These are phyloP conservation scores for Cucumis hystrix DNA, from an alignment of 306 rosid genomes.

Conservation along the genomic window DNA sequence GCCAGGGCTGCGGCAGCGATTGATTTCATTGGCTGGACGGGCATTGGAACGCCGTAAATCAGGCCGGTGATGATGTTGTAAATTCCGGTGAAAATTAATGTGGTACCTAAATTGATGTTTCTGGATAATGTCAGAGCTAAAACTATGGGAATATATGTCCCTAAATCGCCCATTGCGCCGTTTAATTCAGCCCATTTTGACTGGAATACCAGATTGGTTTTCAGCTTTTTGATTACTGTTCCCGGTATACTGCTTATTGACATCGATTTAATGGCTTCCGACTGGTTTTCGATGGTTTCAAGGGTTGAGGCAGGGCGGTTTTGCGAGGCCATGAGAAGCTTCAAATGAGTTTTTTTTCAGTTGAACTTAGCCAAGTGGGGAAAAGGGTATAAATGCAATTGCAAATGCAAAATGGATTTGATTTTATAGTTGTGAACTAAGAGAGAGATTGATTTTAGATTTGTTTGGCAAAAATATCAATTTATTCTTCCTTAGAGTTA, in stretches of 20 bases:
- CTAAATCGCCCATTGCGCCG: slow-evolving; percentile 81
- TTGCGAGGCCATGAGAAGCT: no score
- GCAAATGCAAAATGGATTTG: no score
- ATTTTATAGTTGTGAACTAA: no score
- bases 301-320: no score
- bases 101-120: slow-evolving; percentile 58
- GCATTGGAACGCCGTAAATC: slow-evolving; percentile 72
- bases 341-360: no score
- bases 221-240: neutral
- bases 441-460: no score
- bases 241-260: neutral
- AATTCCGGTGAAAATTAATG: slow-evolving; percentile 57
- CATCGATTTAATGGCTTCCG: no score
- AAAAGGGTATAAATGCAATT: no score
- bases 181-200: slow-evolving; percentile 60
- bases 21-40: slow-evolving; percentile 85
- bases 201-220: slow-evolving; percentile 27
- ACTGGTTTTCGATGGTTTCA: no score
- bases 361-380: no score
- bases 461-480: no score
- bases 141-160: slow-evolving; percentile 68
- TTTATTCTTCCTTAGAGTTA: no score
- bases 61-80: slow-evolving; percentile 59
- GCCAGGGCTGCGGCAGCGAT: slow-evolving; percentile 57
- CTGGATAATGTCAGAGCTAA: slow-evolving; percentile 45